These are phyloP conservation scores for Coleophoma eucalyptorum DNA, from an alignment of 2,329 filamentous ascomycete genomes.

Conservation along the genomic window DNA sequence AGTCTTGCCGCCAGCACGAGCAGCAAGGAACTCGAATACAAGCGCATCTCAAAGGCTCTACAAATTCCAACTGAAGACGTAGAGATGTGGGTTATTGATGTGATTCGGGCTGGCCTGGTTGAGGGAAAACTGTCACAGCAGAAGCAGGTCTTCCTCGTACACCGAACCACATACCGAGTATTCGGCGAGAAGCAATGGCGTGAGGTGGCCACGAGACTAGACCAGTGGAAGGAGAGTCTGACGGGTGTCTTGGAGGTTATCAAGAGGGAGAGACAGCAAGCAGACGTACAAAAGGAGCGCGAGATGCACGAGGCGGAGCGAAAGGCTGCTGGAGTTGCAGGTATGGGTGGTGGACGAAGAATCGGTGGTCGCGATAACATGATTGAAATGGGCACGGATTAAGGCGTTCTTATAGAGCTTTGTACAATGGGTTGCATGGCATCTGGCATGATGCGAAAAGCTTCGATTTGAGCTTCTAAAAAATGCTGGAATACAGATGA, in stretches of 20 bases:
- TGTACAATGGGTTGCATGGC: slow-evolving; percentile 25
- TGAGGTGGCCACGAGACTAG: slow-evolving; percentile 84
- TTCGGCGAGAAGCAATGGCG: slow-evolving; percentile 98
- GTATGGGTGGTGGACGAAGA: slow-evolving; percentile 39
- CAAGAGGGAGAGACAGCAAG: slow-evolving; percentile 76
- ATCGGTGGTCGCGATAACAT: slow-evolving; percentile 24
- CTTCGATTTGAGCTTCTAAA: too few species aligned
- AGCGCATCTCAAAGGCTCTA: slow-evolving; percentile 77
- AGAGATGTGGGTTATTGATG: slow-evolving; percentile 98
- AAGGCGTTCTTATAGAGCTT: slow-evolving; percentile 16
- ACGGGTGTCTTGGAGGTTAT: slow-evolving; percentile 75
- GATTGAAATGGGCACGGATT: slow-evolving; percentile 31
- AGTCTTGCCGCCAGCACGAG: slow-evolving; percentile 81
- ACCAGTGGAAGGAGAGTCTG: slow-evolving; percentile 85
- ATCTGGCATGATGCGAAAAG: slow-evolving; percentile 26
- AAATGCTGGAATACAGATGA: not conserved
- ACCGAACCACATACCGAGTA: slow-evolving; percentile 93
- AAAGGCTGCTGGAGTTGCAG: slow-evolving; percentile 39
- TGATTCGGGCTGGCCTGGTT: slow-evolving; percentile 90
- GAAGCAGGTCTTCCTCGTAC: slow-evolving; percentile 89
- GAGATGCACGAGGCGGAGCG: slow-evolving; percentile 69
- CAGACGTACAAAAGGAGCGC: slow-evolving; percentile 72
- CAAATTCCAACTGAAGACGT: slow-evolving; percentile 81
- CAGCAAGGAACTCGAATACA: slow-evolving; percentile 85
- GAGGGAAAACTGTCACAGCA: slow-evolving; percentile 96